Evolutionary conservation across 306 rosid species (phyloP).

Genomic region (Vicia sativa): DNA sequence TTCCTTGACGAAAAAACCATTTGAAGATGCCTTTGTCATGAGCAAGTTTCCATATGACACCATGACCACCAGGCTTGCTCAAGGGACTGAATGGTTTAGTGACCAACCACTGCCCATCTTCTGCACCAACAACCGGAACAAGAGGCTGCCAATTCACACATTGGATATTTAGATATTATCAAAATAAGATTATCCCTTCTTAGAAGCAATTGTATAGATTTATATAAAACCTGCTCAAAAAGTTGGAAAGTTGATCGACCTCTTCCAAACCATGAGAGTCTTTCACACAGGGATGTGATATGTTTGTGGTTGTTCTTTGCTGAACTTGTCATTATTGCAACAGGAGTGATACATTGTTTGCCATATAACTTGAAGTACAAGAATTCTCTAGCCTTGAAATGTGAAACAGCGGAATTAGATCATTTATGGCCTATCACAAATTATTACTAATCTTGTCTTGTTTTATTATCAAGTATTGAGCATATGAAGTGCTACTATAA

Average conservation of each 20-base stretch:
- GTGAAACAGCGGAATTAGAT: slow-evolving; percentile 39
- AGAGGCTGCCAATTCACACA: slow-evolving; percentile 80
- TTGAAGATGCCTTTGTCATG: slow-evolving; percentile 84
- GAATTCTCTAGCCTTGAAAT: slow-evolving; percentile 89
- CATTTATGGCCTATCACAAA: slow-evolving; percentile 14
- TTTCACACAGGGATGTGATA: slow-evolving; percentile 74
- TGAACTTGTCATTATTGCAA: slow-evolving; percentile 95
- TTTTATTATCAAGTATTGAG: slow-evolving; percentile 33
- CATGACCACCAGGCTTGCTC: slow-evolving; percentile 98
- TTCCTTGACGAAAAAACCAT: slow-evolving; percentile 86
- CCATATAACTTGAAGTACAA: slow-evolving; percentile 89
- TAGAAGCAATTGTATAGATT: slow-evolving; percentile 38
- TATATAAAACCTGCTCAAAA: slow-evolving; percentile 86
- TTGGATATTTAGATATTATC: slow-evolving; percentile 35
- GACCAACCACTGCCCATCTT: slow-evolving; percentile 89
- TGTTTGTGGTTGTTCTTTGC: slow-evolving; percentile 91
- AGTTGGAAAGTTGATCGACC: slow-evolving; percentile 92
- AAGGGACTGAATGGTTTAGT: slow-evolving; percentile 71
- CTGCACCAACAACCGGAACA: slow-evolving; percentile 88
- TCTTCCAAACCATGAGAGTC: slow-evolving; percentile 91
- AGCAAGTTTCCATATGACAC: slow-evolving; percentile 97
- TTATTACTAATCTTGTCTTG: slow-evolving; percentile 27
- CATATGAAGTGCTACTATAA: slow-evolving; percentile 10
- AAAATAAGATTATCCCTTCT: slow-evolving; percentile 32
- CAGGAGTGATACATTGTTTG: slow-evolving; percentile 87